Evolutionary conservation across 108 stramenopile species (phyloP).

Genomic region (Aurantiochytrium sp.): DNA sequence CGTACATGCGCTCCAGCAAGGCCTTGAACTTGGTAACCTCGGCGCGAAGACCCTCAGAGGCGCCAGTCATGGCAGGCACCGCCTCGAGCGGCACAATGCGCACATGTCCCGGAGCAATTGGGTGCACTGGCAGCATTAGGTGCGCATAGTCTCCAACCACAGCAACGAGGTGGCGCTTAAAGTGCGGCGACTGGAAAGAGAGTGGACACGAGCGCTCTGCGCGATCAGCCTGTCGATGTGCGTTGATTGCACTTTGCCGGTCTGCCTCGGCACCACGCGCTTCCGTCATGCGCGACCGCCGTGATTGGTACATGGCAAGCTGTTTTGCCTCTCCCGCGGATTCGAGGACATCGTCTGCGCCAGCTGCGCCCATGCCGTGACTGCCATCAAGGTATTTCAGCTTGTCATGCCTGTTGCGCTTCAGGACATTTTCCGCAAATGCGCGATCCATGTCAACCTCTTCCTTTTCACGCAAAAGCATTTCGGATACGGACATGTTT

Average conservation of each 20-base stretch:
- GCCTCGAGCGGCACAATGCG: neutral
- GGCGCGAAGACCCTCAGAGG: neutral
- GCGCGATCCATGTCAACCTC: neutral
- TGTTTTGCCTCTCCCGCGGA: neutral
- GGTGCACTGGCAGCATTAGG: neutral
- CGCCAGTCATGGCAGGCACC: neutral
- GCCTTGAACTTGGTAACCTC: neutral
- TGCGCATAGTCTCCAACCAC: neutral
- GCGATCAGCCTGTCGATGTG: neutral
- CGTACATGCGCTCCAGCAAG: neutral
- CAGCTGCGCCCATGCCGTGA: no score
- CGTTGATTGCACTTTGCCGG: neutral
- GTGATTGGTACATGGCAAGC: neutral
- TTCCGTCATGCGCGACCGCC: neutral
- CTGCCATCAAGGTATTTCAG: neutral
- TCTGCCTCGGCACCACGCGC: neutral
- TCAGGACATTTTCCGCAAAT: neutral
- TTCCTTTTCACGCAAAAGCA: neutral
- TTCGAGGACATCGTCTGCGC: neutral
- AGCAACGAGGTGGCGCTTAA: neutral
- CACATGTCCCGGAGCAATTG: neutral
- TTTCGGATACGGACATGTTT: neutral
- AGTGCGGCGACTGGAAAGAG: neutral
- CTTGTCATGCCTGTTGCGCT: neutral
- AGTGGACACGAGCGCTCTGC: neutral